A percentile compares a stretch with the other conserved stretches of the same genome.
These are phyloP conservation scores for Metschnikowia cubensis DNA, from an alignment of 805 yeast genomes.

Conservation along the genomic window DNA sequence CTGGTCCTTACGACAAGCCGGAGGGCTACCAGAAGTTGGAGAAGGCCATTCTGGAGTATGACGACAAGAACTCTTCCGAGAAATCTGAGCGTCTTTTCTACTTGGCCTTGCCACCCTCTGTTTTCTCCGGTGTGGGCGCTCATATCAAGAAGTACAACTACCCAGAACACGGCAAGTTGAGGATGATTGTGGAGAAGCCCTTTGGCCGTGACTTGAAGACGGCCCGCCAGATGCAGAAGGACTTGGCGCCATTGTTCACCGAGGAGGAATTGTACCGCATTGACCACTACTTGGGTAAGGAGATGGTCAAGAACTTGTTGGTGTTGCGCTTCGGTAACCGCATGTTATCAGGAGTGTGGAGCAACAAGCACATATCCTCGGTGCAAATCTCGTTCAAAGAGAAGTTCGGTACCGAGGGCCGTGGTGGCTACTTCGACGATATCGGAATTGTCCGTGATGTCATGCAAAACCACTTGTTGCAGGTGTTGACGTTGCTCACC, in stretches of 20 bases:
- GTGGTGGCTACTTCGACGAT: constrained; percentile 95
- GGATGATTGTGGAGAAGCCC: constrained; percentile 94
- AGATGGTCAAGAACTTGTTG: constrained; percentile 90
- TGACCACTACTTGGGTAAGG: constrained; percentile 97
- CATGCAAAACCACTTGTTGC: constrained; percentile 95
- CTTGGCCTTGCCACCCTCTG: constrained; percentile 93
- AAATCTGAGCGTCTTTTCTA: constrained; percentile 81
- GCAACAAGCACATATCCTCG: constrained; percentile 67
- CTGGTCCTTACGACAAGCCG: constrained; percentile 76
- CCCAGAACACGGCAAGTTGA: constrained; percentile 53
- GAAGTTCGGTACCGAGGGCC: constrained; percentile 98
- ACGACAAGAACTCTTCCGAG: constrained; percentile 39
- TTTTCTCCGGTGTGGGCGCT: constrained; percentile 73
- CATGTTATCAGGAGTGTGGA: constrained; percentile 86
- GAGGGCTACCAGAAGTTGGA: constrained; percentile 67
- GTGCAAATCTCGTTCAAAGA: constrained; percentile 94
- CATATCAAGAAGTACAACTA: constrained; percentile 68
- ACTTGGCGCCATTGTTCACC: constrained; percentile 77
- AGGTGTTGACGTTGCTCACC: constrained; percentile 83
- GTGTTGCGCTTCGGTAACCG: constrained; percentile 90
- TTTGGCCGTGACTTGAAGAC: constrained; percentile 88
- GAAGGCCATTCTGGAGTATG: constrained; percentile 54
- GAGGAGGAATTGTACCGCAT: constrained; percentile 94
- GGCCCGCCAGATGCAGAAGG: constrained; percentile 70
- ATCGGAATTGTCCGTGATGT: constrained; percentile 97